Base-by-base conservation (phyloP, 2,329 filamentous ascomycete species). In the Talaromyces sp. region DNA sequence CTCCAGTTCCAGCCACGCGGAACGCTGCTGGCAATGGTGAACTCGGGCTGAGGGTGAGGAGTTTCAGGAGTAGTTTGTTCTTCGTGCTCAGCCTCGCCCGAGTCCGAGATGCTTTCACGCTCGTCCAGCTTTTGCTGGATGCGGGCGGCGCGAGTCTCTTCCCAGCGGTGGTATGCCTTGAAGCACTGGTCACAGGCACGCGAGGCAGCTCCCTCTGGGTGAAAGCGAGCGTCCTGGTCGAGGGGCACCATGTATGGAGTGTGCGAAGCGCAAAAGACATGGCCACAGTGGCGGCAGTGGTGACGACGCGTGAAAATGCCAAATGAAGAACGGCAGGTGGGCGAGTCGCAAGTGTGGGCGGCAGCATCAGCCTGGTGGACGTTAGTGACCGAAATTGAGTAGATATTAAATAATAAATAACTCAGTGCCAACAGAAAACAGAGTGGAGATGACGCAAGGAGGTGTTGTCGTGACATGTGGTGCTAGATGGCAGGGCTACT, bases 211-310 rank as follows among this genome's bases (percentile, higher is more conserved):
- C 84, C 86, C 19, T 84, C 75, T 0, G 85, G 83, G 65, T 88
- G 85, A 73, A 86, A 87, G 59, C 82, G 81, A 17, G 86, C 86
- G 60, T 85, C 78, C 72, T 88, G 86, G 67, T 88, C 84, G 17
- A 88, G 82, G 8, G 82, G 83, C 11, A 88, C 82, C 55, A 76
- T 73, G 68, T 82, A 78, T 52, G 79, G 76, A 55, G 82, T 82
- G 74, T 88, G 85, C 35, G 80, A 77, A 62, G 81, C 80, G 74
- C 86, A 88, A 70, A 87, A 87, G 67, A 88, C 82, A 67, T 86
- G 82, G 50, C 86, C 86, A 66, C 86, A 88, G 66, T 86, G 85
- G 61, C 86, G 83, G 73, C 86, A 88, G 73, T 88, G 86, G 68
- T 88, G 86, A 61, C 85, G 84, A 56, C 86, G 84, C 56, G 82